A percentile compares a stretch with the other conserved stretches of the same genome.
These are phyloP conservation scores for Kluyveromyces sp. DNA, from an alignment of 1,139 yeast species.

Conservation along the genomic window DNA sequence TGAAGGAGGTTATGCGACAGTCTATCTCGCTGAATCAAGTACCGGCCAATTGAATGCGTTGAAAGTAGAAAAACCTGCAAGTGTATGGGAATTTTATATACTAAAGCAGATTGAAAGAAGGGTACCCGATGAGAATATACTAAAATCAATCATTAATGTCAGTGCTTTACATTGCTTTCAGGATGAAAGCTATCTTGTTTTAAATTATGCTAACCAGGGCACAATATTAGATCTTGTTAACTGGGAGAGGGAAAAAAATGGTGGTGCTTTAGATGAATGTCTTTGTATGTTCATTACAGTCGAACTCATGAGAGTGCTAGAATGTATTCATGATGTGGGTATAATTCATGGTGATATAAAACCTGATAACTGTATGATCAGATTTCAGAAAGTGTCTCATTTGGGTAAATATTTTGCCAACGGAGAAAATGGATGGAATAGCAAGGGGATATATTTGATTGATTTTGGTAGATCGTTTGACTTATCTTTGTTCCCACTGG, in stretches of 20 bases:
- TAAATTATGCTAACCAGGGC: constrained; percentile 68
- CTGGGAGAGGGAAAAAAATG: constrained; percentile 30
- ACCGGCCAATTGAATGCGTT: constrained; percentile 55
- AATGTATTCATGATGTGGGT: constrained; percentile 53
- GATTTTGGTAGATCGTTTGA: constrained; percentile 86
- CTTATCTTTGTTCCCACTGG: constrained; percentile 45
- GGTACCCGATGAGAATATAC: constrained; percentile 22
- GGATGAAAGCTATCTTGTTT: constrained; percentile 68
- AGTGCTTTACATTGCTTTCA: constrained; percentile 48
- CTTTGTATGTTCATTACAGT: constrained; percentile 57
- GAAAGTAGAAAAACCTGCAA: constrained; percentile 65
- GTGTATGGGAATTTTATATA: constrained; percentile 79
- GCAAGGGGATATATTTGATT: constrained; percentile 56
- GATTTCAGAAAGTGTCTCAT: constrained; percentile 35
- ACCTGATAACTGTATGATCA: constrained; percentile 80
- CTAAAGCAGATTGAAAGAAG: constrained; percentile 45
- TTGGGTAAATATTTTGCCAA: constrained; percentile 29
- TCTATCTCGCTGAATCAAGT: constrained; percentile 64
- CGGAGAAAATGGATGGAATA: constrained; percentile 43
- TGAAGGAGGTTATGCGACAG: constrained; percentile 74
- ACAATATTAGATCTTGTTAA: constrained; percentile 71
- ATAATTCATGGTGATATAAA: constrained; percentile 82
- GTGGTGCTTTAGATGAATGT: constrained; percentile 44
- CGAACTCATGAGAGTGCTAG: constrained; percentile 54
- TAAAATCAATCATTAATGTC: constrained; percentile 42